Percentiles rank a stretch among this genome's conserved stretches.
These are phyloP conservation scores for Lenwebbia sp. DNA, from an alignment of 345 rosid species.

Conservation along the genomic window DNA sequence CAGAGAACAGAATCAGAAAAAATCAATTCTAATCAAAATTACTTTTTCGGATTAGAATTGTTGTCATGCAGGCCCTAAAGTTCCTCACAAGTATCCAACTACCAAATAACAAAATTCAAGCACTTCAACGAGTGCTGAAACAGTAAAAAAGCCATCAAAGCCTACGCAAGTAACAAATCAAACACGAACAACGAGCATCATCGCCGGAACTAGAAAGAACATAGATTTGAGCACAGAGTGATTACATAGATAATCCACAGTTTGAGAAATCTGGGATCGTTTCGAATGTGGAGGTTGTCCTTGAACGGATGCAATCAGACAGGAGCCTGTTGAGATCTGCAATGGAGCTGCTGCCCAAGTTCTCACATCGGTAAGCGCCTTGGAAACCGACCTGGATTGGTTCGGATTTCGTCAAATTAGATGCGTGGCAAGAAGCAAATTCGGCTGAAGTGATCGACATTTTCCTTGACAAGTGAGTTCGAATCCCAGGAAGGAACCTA, in stretches of 20 bases:
- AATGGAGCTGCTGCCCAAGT: constrained; percentile 13
- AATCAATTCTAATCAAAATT: too few relatives aligned
- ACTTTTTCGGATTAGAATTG: too few relatives aligned
- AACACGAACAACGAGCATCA: not conserved
- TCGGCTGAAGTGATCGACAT: not conserved
- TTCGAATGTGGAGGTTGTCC: constrained; percentile 41
- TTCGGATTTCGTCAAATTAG: not conserved
- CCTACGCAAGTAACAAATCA: not conserved
- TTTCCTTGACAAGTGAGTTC: not conserved
- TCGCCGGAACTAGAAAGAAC: not conserved
- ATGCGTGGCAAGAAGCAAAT: not conserved
- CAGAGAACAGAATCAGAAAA: too few relatives aligned
- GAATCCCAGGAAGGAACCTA: not conserved
- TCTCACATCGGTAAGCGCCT: constrained; percentile 26
- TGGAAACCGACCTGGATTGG: constrained; percentile 37
- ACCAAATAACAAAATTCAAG: not conserved
- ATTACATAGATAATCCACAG: constrained; percentile 84
- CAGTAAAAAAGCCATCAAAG: not conserved
- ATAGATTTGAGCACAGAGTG: not conserved
- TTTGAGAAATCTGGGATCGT: constrained; percentile 85
- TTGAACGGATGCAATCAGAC: constrained; percentile 45
- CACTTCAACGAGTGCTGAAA: not conserved
- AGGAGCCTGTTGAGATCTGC: constrained; percentile 37
- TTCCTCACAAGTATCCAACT: constrained; percentile 62
- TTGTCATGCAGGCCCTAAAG: too few relatives aligned